phyloP scores from a whole-genome alignment of 768 basidiomycete genomes.

The Filobasidium wieringae region DNA sequence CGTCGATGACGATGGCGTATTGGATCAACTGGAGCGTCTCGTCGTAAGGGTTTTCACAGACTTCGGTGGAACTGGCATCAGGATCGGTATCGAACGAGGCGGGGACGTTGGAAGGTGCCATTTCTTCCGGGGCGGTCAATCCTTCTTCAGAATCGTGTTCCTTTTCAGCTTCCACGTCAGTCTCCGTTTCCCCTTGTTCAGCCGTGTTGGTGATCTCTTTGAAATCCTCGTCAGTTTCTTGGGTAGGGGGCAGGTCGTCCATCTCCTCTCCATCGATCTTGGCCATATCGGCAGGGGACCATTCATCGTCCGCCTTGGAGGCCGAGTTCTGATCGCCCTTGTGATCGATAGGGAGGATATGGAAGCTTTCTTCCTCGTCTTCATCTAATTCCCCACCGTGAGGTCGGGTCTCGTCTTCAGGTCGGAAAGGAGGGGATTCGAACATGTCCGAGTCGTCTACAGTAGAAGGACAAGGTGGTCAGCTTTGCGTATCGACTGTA shows the following conservation, averaged over 20 bases:
- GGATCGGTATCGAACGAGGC: slow-evolving; percentile 59
- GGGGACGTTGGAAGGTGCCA: slow-evolving; percentile 25
- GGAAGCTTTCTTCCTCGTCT: slow-evolving; percentile 18
- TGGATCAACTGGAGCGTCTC: slow-evolving; percentile 55
- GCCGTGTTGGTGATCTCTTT: background rate
- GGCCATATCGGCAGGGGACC: slow-evolving; percentile 19
- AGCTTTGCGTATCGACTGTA: background rate
- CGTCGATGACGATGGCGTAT: slow-evolving; percentile 95
- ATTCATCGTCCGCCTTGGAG: slow-evolving; percentile 4
- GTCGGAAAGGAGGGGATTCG: slow-evolving; percentile 34
- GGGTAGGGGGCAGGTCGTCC: slow-evolving; percentile 6
- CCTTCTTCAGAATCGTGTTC: slow-evolving; percentile 1
- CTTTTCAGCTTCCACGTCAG: background rate
- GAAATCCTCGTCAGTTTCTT: background rate
- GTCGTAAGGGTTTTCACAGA: slow-evolving; percentile 54
- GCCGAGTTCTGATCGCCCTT: slow-evolving; percentile 5
- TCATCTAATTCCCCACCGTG: slow-evolving; percentile 19
- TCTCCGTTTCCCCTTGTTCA: background rate
- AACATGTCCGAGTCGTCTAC: slow-evolving; percentile 24
- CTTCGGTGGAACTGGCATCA: slow-evolving; percentile 57
- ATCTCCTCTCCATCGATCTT: slow-evolving; percentile 23
- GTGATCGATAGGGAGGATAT: slow-evolving; percentile 20
- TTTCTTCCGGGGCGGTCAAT: slow-evolving; percentile 9
- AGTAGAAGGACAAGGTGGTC: background rate
- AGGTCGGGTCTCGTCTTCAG: slow-evolving; percentile 3